A percentile compares a stretch with the other conserved stretches of the same genome.
Conservation (phyloP, 441 rosid species). For the Melastoma candidum region DNA sequence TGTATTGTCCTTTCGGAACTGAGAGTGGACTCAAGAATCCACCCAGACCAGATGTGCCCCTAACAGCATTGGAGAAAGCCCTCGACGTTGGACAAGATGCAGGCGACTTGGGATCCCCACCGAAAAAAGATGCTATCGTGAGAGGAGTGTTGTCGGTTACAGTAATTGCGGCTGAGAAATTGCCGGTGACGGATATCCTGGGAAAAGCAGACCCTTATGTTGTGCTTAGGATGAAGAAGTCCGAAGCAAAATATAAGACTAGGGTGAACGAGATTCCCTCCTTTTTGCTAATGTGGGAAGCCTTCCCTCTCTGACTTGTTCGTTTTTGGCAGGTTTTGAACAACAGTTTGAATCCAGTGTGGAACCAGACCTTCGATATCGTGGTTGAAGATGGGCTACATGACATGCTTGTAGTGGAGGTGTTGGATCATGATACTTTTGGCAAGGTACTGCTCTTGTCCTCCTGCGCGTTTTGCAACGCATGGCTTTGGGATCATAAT, state of each 20-base stretch:
- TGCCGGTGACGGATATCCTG: slow-evolving; percentile 68
- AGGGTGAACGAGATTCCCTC: slow-evolving; percentile 33
- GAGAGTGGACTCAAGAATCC: slow-evolving; percentile 51
- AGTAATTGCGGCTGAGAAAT: slow-evolving; percentile 70
- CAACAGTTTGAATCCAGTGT: slow-evolving; percentile 60
- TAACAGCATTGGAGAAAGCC: slow-evolving; percentile 68
- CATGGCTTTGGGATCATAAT: no score
- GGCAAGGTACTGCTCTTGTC: slow-evolving; percentile 48
- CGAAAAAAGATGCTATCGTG: slow-evolving; percentile 63
- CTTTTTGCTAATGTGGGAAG: background rate
- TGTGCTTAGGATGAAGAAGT: slow-evolving; percentile 68
- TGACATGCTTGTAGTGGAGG: slow-evolving; percentile 59
- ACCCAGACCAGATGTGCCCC: slow-evolving; percentile 34
- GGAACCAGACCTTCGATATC: slow-evolving; percentile 78
- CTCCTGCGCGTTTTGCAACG: background rate
- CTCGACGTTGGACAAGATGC: slow-evolving; percentile 35
- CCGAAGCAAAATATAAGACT: slow-evolving; percentile 53
- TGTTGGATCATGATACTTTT: slow-evolving; percentile 70
- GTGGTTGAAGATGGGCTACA: slow-evolving; percentile 77
- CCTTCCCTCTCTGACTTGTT: background rate
- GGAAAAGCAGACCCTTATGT: slow-evolving; percentile 91
- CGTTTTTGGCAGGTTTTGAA: slow-evolving; percentile 38
- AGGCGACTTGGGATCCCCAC: slow-evolving; percentile 14
- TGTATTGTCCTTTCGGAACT: slow-evolving; percentile 61
- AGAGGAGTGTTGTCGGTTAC: slow-evolving; percentile 87